Evolutionary conservation across 352 stramenopile genomes (phyloP).

Genomic region (Phytophthora cajani): DNA sequence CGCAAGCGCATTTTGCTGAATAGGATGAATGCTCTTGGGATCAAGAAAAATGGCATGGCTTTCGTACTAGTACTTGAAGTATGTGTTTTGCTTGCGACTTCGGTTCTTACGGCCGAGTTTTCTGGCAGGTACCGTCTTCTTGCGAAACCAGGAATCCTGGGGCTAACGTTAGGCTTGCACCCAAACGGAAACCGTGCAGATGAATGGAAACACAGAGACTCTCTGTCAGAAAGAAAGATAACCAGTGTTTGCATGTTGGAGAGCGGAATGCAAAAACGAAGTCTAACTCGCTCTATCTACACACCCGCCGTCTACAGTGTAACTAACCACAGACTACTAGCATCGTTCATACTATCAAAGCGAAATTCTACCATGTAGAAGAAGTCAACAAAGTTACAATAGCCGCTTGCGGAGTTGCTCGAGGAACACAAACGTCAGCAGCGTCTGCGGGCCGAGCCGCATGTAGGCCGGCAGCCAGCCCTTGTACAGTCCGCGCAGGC

Average conservation of each 20-base stretch:
- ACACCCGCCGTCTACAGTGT: background rate
- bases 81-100: too few relatives aligned
- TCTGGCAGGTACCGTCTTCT: too few relatives aligned
- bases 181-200: too few relatives aligned
- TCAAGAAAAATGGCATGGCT: too few relatives aligned
- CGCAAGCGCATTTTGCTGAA: conserved; percentile 11
- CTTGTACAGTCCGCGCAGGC: conserved; percentile 81
- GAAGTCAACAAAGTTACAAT: conserved; percentile 35
- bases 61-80: too few relatives aligned
- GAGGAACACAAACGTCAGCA: conserved; percentile 89
- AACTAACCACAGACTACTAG: background rate
- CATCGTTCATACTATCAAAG: background rate
- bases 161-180: too few relatives aligned
- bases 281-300: background rate
- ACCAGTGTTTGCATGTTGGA: background rate
- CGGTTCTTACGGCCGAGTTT: too few relatives aligned
- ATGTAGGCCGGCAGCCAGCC: conserved; percentile 87
- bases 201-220: too few relatives aligned
- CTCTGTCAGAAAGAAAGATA: too few relatives aligned
- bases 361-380: background rate
- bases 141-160: too few relatives aligned
- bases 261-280: background rate
- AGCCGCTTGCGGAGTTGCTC: conserved; percentile 80
- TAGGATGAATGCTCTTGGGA: conserved; percentile 1
- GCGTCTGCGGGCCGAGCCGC: conserved; percentile 79